Base-by-base conservation (phyloP, 2,329 filamentous ascomycete genomes). In the Arachnopeziza araneosa region DNA sequence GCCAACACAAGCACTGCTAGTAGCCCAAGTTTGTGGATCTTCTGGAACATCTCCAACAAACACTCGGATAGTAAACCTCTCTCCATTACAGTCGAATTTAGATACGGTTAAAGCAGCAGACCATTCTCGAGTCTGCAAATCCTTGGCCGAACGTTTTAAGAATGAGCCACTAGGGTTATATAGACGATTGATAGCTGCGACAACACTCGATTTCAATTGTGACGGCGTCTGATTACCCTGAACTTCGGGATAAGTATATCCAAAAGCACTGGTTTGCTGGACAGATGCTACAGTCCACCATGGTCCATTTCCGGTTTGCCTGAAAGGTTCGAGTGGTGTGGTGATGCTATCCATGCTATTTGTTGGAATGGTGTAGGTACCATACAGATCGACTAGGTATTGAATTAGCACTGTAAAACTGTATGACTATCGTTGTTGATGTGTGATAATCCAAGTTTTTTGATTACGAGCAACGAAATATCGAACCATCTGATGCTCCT, bases 131-230 rank as follows among this genome's bases (percentile, higher is more conserved):
- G 52, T 62, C 22, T 57, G 49, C 24, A 52, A 52, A 22, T 56
- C 51, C 44, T 30, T 23, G n/a, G 12, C 52, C 8, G 21, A 26
- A 21, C 59, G 54, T 17, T 54, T 62, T 50, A 49, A 21, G n/a
- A 58, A 60, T 1, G 56, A 50, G 1, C 53, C 53, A 24, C 26
- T 58, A 0, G 63, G 61, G 32, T 66, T 63, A 65, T 80, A 81
- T 69, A 92, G 72, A 0, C 73, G 77, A 60, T 83, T 78, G 14
- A 89, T 80, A 7, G 85, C 81, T 0, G 83, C 80, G 48, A 83
- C 80, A 32, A 91, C 77, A 66, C 88, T 87, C 60, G 81, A 80
- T 32, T 80, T 78, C 52, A 91, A 24, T 48, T 86, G 78, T 14
- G 55, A 56, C 12, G 63, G 56, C 17, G 80, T 80, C 73, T 85